These are phyloP conservation scores for Neopestalotiopsis rosae DNA, from an alignment of 2,329 filamentous ascomycete species.

Conservation along the genomic window DNA sequence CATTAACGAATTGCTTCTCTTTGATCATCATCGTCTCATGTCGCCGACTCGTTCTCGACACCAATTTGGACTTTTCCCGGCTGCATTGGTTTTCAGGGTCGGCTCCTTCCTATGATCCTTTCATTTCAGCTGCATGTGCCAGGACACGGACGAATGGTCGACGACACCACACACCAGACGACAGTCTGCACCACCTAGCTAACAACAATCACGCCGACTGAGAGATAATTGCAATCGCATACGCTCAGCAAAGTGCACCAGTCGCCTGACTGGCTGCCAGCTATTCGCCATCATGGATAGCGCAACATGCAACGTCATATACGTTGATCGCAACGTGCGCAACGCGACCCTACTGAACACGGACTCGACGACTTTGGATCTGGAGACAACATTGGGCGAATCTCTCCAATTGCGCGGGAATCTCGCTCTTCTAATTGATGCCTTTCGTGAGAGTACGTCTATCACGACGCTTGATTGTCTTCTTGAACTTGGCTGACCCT, in stretches of 20 bases:
- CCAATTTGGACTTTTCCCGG: not conserved
- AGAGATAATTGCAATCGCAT: slow-evolving; percentile 21
- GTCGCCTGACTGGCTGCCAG: slow-evolving; percentile 66
- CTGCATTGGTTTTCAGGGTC: not conserved
- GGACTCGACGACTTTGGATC: slow-evolving; percentile 31
- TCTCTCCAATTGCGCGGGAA: slow-evolving; percentile 47
- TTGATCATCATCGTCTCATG: not conserved
- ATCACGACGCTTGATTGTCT: not conserved
- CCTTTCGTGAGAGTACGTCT: slow-evolving; percentile 59
- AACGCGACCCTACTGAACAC: slow-evolving; percentile 49
- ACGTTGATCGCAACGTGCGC: slow-evolving; percentile 60
- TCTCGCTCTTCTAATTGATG: slow-evolving; percentile 54
- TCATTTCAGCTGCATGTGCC: slow-evolving; percentile 8
- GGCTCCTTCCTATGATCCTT: slow-evolving; percentile 4
- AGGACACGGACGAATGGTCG: slow-evolving; percentile 5
- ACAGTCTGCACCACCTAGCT: slow-evolving; percentile 8
- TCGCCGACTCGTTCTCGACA: not conserved
- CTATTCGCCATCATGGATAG: slow-evolving; percentile 61
- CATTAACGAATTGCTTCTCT: not conserved
- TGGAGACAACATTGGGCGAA: slow-evolving; percentile 40
- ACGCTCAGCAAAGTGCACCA: slow-evolving; percentile 56
- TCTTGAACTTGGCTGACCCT: slow-evolving; percentile 24
- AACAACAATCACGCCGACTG: slow-evolving; percentile 10
- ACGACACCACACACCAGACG: slow-evolving; percentile 1
- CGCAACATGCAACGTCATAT: slow-evolving; percentile 63